A percentile compares a stretch with the other conserved stretches of the same genome.
phyloP scores from a whole-genome alignment of 2,329 filamentous ascomycete genomes.

The Triangularia setosa region DNA sequence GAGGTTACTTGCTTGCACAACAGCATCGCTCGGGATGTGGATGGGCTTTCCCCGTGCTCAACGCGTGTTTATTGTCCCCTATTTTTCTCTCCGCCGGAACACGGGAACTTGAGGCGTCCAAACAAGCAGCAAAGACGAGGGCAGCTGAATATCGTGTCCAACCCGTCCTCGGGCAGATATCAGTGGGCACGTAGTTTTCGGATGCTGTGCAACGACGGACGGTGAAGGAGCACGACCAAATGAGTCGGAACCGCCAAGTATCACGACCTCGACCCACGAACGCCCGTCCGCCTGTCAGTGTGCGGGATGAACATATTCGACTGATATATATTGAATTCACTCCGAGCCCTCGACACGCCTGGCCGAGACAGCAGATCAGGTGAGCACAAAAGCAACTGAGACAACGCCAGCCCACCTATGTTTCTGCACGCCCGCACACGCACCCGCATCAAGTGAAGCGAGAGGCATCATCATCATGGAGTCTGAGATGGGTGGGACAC shows the following conservation, averaged over 20 bases:
- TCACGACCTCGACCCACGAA: constrained; percentile 4
- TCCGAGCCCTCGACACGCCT: neutral
- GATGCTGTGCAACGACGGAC: constrained; percentile 18
- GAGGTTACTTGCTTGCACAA: constrained; percentile 12
- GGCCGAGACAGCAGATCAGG: constrained; percentile 13
- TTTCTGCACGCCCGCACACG: neutral
- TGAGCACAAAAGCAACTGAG: constrained; percentile 1
- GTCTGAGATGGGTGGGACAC: neutral
- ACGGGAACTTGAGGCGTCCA: neutral
- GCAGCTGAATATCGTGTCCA: constrained; percentile 19
- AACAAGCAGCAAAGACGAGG: neutral
- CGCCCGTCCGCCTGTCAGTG: constrained; percentile 3
- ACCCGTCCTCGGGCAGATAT: constrained; percentile 11
- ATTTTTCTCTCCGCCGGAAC: constrained; percentile 4
- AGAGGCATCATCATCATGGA: constrained; percentile 3
- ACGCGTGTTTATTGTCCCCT: neutral
- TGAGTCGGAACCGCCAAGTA: constrained; percentile 15
- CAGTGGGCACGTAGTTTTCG: constrained; percentile 5
- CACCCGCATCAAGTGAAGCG: constrained; percentile 10
- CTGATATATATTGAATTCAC: constrained; percentile 9
- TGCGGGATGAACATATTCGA: neutral
- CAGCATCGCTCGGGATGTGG: constrained; percentile 6
- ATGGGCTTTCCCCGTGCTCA: neutral
- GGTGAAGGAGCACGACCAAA: constrained; percentile 12
- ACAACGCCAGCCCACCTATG: too few species aligned